Evolutionary conservation across 805 yeast species (phyloP).

Genomic region (Teunomyces gatunensis): DNA sequence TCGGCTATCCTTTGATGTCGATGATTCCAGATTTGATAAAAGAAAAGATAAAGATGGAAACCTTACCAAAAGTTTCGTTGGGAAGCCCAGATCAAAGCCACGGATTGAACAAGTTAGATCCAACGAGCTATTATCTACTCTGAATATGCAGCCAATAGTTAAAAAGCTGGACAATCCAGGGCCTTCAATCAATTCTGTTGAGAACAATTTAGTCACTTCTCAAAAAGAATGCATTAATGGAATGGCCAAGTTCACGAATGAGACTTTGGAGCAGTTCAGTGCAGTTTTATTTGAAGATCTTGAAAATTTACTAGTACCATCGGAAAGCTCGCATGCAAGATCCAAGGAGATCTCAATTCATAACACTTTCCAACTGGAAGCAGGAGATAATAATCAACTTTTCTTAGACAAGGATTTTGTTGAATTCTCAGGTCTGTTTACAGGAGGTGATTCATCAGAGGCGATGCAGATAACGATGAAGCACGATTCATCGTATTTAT

Average conservation of each 20-base stretch:
- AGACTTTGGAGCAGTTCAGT: constrained; percentile 21
- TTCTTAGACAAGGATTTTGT: constrained; percentile 1
- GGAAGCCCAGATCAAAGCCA: constrained; percentile 32
- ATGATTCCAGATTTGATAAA: constrained; percentile 37
- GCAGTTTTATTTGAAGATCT: constrained; percentile 24
- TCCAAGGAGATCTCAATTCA: neutral
- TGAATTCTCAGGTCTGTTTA: neutral
- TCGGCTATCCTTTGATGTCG: constrained; percentile 49
- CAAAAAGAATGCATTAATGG: neutral
- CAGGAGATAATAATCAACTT: neutral
- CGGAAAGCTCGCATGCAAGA: neutral
- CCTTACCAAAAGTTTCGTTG: constrained; percentile 44
- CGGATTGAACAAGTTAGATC: neutral
- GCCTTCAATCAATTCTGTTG: neutral
- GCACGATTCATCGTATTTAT: constrained; percentile 5
- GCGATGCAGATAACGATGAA: neutral
- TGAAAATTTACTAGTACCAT: constrained; percentile 18
- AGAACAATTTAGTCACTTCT: neutral
- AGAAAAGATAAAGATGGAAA: constrained; percentile 19
- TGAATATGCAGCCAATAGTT: neutral
- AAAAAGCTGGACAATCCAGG: neutral
- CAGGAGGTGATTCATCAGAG: neutral
- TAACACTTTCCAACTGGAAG: neutral
- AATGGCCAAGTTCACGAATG: constrained; percentile 10
- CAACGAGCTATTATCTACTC: neutral